These are phyloP conservation scores for Isabelozyma rhagii DNA, from an alignment of 805 yeast species.

Conservation along the genomic window DNA sequence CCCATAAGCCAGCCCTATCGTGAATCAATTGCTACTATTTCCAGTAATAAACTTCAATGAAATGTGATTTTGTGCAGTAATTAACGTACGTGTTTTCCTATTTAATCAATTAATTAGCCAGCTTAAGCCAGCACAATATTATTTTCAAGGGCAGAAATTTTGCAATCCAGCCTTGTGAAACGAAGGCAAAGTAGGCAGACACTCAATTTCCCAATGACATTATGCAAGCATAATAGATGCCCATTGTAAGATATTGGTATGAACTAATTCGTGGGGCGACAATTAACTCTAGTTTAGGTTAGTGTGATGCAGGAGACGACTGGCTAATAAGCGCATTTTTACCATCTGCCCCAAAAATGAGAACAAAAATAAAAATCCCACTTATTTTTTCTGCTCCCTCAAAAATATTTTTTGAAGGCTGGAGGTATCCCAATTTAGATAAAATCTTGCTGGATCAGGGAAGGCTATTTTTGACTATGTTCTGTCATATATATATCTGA, in stretches of 20 bases:
- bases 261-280: too few species aligned
- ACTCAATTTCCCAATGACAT: neutral
- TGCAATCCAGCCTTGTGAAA: neutral
- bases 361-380: neutral
- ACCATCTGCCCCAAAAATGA: neutral
- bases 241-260: too few species aligned
- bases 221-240: neutral
- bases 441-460: slow-evolving; percentile 10
- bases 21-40: neutral
- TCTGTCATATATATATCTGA: neutral
- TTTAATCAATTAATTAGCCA: neutral
- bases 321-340: too few species aligned
- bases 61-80: neutral
- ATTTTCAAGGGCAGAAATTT: neutral
- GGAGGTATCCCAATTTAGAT: slow-evolving; percentile 7
- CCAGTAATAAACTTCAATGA: neutral
- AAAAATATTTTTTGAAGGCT: slow-evolving; percentile 2
- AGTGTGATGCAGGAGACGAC: too few species aligned
- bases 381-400: neutral
- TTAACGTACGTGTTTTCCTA: neutral
- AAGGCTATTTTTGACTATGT: neutral
- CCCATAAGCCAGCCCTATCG: neutral
- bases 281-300: too few species aligned
- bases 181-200: neutral
- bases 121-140: neutral